These are phyloP conservation scores for Amanita pseudoporphyria DNA, from an alignment of 768 basidiomycete species.

Conservation along the genomic window DNA sequence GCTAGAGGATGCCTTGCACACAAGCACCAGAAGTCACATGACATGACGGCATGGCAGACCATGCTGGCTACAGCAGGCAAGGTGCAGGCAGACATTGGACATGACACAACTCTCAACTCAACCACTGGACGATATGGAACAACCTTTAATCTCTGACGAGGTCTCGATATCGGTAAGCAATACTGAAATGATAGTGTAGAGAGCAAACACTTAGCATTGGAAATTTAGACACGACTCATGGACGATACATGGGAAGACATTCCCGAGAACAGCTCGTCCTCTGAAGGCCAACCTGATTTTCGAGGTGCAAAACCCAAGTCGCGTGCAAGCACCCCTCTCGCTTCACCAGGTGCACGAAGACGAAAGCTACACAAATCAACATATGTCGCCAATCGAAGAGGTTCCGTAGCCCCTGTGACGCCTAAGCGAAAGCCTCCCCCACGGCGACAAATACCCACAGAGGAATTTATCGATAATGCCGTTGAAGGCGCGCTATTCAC, in stretches of 20 bases:
- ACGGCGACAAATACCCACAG: conserved; percentile 12
- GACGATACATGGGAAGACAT: conserved; percentile 26
- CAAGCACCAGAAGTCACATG: too few relatives aligned
- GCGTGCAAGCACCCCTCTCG: neutral
- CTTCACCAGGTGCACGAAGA: conserved; percentile 5
- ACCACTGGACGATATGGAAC: neutral
- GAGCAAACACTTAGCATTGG: too few relatives aligned
- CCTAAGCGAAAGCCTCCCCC: conserved; percentile 6
- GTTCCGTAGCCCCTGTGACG: neutral
- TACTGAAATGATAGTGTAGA: neutral
- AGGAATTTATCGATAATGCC: conserved; percentile 21
- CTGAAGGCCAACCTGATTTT: neutral
- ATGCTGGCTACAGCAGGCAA: neutral
- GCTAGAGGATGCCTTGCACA: too few relatives aligned
- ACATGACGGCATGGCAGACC: neutral
- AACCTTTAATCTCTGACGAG: neutral
- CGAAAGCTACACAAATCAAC: conserved; percentile 3
- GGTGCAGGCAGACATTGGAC: neutral
- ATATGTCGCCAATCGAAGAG: neutral
- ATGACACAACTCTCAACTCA: conserved; percentile 2
- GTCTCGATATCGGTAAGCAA: neutral
- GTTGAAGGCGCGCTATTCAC: conserved; percentile 21
- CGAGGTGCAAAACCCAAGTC: neutral
- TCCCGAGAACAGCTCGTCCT: neutral
- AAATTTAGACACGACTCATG: too few relatives aligned